These are phyloP conservation scores for Phylloporus rhodoxanthus DNA, from an alignment of 768 basidiomycete species.

Conservation along the genomic window DNA sequence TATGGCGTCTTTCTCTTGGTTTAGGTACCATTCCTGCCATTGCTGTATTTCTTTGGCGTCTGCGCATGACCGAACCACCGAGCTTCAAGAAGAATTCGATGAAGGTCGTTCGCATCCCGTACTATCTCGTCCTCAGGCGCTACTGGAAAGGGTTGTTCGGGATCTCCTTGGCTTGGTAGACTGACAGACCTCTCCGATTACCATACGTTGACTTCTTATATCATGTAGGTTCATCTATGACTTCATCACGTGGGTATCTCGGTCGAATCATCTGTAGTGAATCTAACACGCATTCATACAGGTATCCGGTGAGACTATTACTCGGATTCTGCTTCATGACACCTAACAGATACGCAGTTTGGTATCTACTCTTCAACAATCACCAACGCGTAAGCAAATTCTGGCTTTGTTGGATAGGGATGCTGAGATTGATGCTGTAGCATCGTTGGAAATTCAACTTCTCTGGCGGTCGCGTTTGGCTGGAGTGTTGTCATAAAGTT, in stretches of 20 bases:
- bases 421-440: constrained; percentile 18
- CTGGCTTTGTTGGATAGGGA: not conserved
- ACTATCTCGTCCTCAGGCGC: constrained; percentile 65
- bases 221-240: constrained; percentile 65
- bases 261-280: not conserved
- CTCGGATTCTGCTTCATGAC: not conserved
- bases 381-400: constrained; percentile 47
- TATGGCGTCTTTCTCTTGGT: constrained; percentile 84
- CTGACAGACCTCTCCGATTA: not conserved
- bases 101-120: constrained; percentile 69
- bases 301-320: constrained; percentile 55
- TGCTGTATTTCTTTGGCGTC: constrained; percentile 81
- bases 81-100: constrained; percentile 74
- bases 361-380: constrained; percentile 78
- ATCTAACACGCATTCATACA: constrained; percentile 18
- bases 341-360: constrained; percentile 42
- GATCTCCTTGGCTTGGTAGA: constrained; percentile 69
- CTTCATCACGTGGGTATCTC: constrained; percentile 59
- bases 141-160: constrained; percentile 76
- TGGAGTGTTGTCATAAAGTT: constrained; percentile 86
- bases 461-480: constrained; percentile 63
- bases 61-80: constrained; percentile 76
- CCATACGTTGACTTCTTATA: not conserved
- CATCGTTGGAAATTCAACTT: constrained; percentile 48
- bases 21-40: constrained; percentile 77